Percentiles rank a stretch among this genome's conserved stretches.
phyloP scores from a whole-genome alignment of 208 protist genomes.

The Leishmania tarentolae region DNA sequence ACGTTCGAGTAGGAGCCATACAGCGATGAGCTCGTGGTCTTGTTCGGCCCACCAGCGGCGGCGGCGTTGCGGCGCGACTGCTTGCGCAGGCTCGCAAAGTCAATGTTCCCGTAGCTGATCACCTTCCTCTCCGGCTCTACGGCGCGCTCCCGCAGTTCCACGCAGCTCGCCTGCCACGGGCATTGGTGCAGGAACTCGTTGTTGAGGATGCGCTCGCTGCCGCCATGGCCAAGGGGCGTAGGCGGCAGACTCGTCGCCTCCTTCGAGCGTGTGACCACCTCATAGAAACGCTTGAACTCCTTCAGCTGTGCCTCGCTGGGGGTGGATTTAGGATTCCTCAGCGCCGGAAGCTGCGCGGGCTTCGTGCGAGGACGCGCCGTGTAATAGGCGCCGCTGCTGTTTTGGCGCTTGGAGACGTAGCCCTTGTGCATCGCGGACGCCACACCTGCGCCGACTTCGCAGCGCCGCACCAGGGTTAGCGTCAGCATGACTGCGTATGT shows the following conservation, averaged over 20 bases:
- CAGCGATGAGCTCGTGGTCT: not conserved
- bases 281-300: slow-evolving; percentile 38
- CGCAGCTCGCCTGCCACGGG: slow-evolving; percentile 40
- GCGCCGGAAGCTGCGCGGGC: not conserved
- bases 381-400: slow-evolving; percentile 13
- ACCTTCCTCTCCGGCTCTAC: slow-evolving; percentile 20
- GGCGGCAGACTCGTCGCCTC: slow-evolving; percentile 21
- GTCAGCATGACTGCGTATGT: slow-evolving; percentile 17
- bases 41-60: not conserved
- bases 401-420: not conserved
- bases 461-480: slow-evolving; percentile 13
- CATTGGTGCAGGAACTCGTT: slow-evolving; percentile 34
- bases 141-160: slow-evolving; percentile 35
- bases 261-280: slow-evolving; percentile 17
- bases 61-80: not conserved
- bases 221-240: slow-evolving; percentile 31
- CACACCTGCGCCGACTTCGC: slow-evolving; percentile 7
- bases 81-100: slow-evolving; percentile 28
- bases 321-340: not conserved
- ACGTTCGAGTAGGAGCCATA: slow-evolving; percentile 28
- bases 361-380: slow-evolving; percentile 15
- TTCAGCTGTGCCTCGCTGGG: slow-evolving; percentile 13
- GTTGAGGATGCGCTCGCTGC: slow-evolving; percentile 40
- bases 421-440: slow-evolving; percentile 8
- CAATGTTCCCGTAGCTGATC: slow-evolving; percentile 31